Evolutionary conservation across 352 stramenopile species (phyloP).

Genomic region (Thalassiosira mediterranea): DNA sequence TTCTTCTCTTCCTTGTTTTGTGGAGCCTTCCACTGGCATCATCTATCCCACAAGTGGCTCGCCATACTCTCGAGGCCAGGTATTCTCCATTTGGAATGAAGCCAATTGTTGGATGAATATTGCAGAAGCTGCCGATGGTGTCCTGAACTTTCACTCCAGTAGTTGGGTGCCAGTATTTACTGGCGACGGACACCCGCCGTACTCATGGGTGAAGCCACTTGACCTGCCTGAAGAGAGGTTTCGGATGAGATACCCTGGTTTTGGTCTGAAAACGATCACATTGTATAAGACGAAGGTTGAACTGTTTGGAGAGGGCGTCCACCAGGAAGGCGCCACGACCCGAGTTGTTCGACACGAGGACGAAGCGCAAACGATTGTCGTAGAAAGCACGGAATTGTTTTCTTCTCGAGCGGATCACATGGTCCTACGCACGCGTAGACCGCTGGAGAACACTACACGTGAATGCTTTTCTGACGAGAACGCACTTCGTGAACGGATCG

Average conservation of each 20-base stretch:
- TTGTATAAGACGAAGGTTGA: slow-evolving; percentile 91
- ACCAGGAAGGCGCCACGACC: slow-evolving; percentile 88
- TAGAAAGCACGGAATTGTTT: slow-evolving; percentile 89
- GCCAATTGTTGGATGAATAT: slow-evolving; percentile 97
- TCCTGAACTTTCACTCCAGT: no score
- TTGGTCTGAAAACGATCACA: slow-evolving; percentile 88
- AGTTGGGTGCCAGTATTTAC: slow-evolving; percentile 93
- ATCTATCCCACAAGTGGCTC: slow-evolving; percentile 85
- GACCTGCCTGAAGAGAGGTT: slow-evolving; percentile 84
- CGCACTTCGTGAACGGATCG: neutral
- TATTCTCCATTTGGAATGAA: slow-evolving; percentile 92
- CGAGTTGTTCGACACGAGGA: slow-evolving; percentile 89
- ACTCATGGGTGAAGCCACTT: slow-evolving; percentile 87
- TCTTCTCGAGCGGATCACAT: slow-evolving; percentile 26
- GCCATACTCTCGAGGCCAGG: slow-evolving; percentile 88
- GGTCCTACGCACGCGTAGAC: slow-evolving; percentile 32
- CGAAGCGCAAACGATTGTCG: slow-evolving; percentile 81
- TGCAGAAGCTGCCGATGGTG: slow-evolving; percentile 61
- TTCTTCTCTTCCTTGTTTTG: slow-evolving; percentile 85
- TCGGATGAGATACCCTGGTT: slow-evolving; percentile 88
- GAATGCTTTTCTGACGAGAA: neutral
- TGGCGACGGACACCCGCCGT: slow-evolving; percentile 84
- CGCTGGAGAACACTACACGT: slow-evolving; percentile 15
- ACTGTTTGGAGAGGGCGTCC: slow-evolving; percentile 89
- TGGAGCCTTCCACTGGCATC: slow-evolving; percentile 91